phyloP scores from a whole-genome alignment of 176 grass and related monocot species.

The Triticum aestivum region IWGSC_CS_RefSeq_v2.1 NC_057810.1:246428495-246428994 shows the following conservation, averaged over 20 bases:
- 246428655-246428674: not conserved
- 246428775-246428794: not conserved
- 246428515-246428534: not conserved
- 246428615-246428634: not conserved
- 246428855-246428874: conserved; percentile 15
- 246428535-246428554: not conserved
- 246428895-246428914: not conserved
- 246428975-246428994: not conserved
- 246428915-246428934: conserved; percentile 30
- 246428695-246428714: not conserved
- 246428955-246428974: not conserved
- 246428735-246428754: not conserved
- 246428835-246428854: not conserved
- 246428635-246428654: not conserved
- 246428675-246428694: not conserved
- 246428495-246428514: conserved; percentile 27
- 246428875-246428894: conserved; percentile 23
- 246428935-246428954: not conserved
- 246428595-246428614: not conserved
- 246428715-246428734: too few species aligned
- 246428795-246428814: not conserved
- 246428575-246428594: not conserved
- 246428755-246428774: not conserved
- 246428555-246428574: not conserved
- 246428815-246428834: not conserved